Evolutionary conservation across 495 filamentous ascomycete species (phyloP), one percentile per base, ranked within the genome.

Genomic region (Neurospora pannonica): DNA sequence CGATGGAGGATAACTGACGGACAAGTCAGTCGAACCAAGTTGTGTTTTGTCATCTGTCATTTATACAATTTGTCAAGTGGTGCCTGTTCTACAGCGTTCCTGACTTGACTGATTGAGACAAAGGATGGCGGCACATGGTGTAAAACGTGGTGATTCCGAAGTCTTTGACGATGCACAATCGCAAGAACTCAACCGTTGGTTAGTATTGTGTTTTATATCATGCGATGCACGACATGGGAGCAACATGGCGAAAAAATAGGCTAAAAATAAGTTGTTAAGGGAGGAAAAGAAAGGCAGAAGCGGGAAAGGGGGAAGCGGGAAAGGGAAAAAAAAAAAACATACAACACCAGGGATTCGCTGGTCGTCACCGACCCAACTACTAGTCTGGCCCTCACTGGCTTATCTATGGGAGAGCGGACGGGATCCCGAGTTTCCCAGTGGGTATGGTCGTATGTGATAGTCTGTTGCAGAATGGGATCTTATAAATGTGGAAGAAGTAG

Each of bases 341-440:
- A 84, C 82, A 84, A 82, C 83, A 84, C 82, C 79, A 76, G 77
- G 82, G 78, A 83, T 83, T 83, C 82, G 70, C 77, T 78, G 74
- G 75, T 81, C 73, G 80, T 81, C 75, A 82, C 78, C 82, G 78
- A 84, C 83, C 82, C 82, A 82, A 83, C 80, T 86, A 84, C 84
- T 85, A 77, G 75, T 82, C 79, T 74, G 75, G 79, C 80, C 70
- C 77, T 79, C 74, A 74, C 74, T 75, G 70, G 74, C 24, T 83
- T 84, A 78, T 81, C 82, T 81, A 85, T 79, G 84, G 84, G 81
- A 83, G 85, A 86, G 83, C 84, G 83, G 82, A 86, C 85, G 84
- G 85, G 85, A 85, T 84, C 81, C 83, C 83, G 83, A 48, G 43
- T 48, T 54, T 24, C 24, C 46, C n/a, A 54, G n/a, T 54, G 46